Evolutionary conservation across 2,329 filamentous ascomycete species (phyloP).

Genomic region (Alternaria burnsii): DNA sequence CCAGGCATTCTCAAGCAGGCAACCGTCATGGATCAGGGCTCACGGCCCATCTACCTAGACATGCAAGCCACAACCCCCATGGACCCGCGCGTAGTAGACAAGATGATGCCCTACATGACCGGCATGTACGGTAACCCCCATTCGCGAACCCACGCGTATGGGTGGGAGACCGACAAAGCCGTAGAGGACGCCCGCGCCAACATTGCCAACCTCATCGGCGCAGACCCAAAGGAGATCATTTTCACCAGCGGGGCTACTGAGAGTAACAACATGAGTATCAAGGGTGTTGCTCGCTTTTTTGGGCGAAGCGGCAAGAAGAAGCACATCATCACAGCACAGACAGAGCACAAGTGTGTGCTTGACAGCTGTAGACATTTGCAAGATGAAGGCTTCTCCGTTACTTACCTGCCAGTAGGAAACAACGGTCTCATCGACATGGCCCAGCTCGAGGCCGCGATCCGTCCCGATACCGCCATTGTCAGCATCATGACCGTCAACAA

Average conservation of each 20-base stretch:
- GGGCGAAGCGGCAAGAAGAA: constrained; percentile 94
- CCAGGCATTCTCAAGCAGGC: constrained; percentile 86
- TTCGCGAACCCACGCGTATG: constrained; percentile 95
- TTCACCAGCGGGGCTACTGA: constrained; percentile 98
- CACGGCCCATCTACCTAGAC: constrained; percentile 94
- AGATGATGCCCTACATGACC: constrained; percentile 94
- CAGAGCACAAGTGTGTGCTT: constrained; percentile 98
- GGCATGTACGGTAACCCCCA: constrained; percentile 97
- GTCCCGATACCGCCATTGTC: constrained; percentile 88
- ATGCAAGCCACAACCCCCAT: constrained; percentile 98
- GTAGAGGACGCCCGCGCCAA: constrained; percentile 86
- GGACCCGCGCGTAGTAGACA: constrained; percentile 92
- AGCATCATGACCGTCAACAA: constrained; percentile 99
- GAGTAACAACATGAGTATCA: constrained; percentile 99
- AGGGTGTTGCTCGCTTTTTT: constrained; percentile 96
- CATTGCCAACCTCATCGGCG: constrained; percentile 86
- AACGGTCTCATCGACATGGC: constrained; percentile 87
- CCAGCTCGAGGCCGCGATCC: constrained; percentile 85
- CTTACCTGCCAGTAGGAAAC: constrained; percentile 89
- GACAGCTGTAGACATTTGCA: constrained; percentile 97
- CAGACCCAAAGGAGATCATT: constrained; percentile 97
- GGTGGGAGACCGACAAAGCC: constrained; percentile 96
- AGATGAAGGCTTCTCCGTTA: constrained; percentile 95
- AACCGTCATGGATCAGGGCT: constrained; percentile 90
- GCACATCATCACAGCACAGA: constrained; percentile 97